Evolutionary conservation across 2,329 filamentous ascomycete genomes (phyloP), one percentile per base, ranked within the genome.

Genomic region (Ceratocystis colombiana): DNA sequence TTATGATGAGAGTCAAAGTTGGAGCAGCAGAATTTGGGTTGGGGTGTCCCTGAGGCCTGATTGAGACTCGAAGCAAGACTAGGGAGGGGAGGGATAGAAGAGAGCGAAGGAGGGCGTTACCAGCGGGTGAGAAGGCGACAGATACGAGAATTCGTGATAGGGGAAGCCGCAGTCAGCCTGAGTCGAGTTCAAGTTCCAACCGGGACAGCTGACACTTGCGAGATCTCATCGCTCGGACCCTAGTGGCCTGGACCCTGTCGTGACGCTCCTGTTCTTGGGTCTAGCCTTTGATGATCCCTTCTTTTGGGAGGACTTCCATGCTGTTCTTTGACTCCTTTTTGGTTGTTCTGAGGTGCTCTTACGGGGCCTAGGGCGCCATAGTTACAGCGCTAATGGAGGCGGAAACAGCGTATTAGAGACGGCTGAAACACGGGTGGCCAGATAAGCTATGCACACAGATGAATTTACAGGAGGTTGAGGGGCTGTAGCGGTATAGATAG

Each of bases 261-360:
- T 33, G 53, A 30, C 5, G 22, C 28, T 30, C 53, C 15, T 57
- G 53, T 50, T 22, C 25, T 22, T n/a, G 53, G 53, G 53, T 33
- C 53, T 33, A 57, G 53, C 53, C 53, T 55, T 12, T 57, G 53
- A 33, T n/a, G 10, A 25, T 57, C 28, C 10, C 53, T 57, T 57
- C 53, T 17, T 55, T 10, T 28, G n/a, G 15, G 28, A 57, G 6
- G 53, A 28, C 53, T 57, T 57, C 53, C 22, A 57, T 33, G 53
- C 17, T 57, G 53, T 57, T 57, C 53, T 30, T 57, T 30, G 53
- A 33, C 53, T 57, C 53, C 53, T 57, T 57, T 28, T 57, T 25
- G 25, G 3, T 57, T 17, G 53, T 30, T 15, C 10, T 22, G 1
- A 57, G 22, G 10, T 5, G 15, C 12, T 25, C 53, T 15, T 57